Evolutionary conservation across 164 flowering plant species (phyloP).

Genomic region (Magnolia officinalis): DNA sequence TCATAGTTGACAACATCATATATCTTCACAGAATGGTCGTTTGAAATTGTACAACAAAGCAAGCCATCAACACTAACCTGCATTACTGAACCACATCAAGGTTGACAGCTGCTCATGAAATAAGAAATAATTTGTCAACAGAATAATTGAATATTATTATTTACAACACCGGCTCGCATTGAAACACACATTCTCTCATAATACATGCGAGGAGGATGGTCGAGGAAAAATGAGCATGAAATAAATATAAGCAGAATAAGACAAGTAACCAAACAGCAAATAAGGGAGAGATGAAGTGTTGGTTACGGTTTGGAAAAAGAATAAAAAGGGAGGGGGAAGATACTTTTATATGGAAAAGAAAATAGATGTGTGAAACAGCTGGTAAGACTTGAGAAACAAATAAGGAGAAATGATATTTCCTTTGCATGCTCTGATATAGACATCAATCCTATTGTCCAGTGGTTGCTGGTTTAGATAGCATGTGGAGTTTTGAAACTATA

Average conservation of each 20-base stretch:
- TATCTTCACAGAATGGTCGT: constrained; percentile 81
- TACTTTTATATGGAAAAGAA: background rate
- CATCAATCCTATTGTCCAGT: background rate
- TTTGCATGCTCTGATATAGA: background rate
- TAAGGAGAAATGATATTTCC: background rate
- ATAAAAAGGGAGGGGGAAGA: background rate
- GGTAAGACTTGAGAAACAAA: background rate
- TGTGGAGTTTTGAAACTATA: background rate
- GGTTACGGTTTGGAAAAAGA: background rate
- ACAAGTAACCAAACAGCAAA: background rate
- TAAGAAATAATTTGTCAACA: background rate
- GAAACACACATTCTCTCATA: background rate
- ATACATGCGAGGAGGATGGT: background rate
- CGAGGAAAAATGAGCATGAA: background rate
- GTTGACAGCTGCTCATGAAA: constrained; percentile 31
- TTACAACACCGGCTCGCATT: background rate
- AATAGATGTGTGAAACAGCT: background rate
- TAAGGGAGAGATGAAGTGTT: background rate
- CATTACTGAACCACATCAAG: constrained; percentile 57
- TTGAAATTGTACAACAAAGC: constrained; percentile 92
- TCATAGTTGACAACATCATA: constrained; percentile 98
- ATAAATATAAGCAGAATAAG: background rate
- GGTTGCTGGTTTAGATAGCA: background rate
- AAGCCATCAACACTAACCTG: constrained; percentile 97
- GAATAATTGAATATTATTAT: background rate